Evolutionary conservation across 2,329 filamentous ascomycete species (phyloP), one percentile per base, ranked within the genome.

Genomic region (Fusarium drepaniforme): DNA sequence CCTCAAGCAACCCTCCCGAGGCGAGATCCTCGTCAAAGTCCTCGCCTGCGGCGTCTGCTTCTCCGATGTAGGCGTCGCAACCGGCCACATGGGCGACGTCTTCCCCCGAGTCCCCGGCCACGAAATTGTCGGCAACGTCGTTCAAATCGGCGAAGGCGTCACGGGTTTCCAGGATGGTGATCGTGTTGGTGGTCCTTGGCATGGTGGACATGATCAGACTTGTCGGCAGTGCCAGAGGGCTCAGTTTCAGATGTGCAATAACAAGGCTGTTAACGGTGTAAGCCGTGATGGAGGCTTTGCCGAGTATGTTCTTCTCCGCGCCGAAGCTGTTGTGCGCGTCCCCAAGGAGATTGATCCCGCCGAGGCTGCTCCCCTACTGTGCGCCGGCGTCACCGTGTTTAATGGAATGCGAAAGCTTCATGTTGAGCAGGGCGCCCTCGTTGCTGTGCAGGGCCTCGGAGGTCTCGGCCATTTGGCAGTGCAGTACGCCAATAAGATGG

Each of bases 381-480:
- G 91, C 80, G 91, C 90, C 1, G 91, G 91, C 18, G 88, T 92
- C n/a, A 92, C 90, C 13, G 89, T 90, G 12, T 91, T 90, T 82
- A 91, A 91, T 80, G 82, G 84, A 21, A 87, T 91, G 62, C 87
- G 89, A 72, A 89, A 89, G 81, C 84, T 88, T 73, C 79, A 84
- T 28, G 83, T 91, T 53, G 84, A 86, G 75, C 86, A 88, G 66
- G 89, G 89, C 12, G 85, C 82, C n/a, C 71, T 87, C 0, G 87
- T 91, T 1, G 90, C 89, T 25, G 79, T 91, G 25, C 91, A 96
- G 72, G 94, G 93, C 16, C 86, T 96, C 4, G 91, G 95, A 61
- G 94, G 94, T 2, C 87, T 96, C 0, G 94, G 94, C 3, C 94
- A 96, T 81, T 82, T 96, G 35, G 94, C 93, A 0, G 91, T 96